Base-by-base conservation (phyloP, 805 yeast genomes). In the Saccharomycopsis amapae region DNA sequence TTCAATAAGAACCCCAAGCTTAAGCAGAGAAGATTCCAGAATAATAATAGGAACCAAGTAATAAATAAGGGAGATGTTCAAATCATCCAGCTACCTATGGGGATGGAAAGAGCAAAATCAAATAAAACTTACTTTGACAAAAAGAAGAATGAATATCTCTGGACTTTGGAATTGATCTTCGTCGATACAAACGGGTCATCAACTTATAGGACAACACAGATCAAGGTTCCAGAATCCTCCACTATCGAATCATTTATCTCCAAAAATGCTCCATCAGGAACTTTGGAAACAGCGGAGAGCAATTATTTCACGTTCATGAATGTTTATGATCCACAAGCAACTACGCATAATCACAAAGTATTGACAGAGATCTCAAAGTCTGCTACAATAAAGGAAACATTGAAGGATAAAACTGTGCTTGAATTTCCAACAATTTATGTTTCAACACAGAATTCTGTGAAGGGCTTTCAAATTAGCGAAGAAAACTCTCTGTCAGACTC, bases 131-230 rank as follows among this genome's bases (percentile, higher is more conserved):
- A 15, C 31, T 51, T 32, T 24, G 50, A 51, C 34, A 48, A 51
- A 33, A 45, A 41, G 28, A 37, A 34, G 25, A 33, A 41, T 4
- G 42, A 37, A 31, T 50, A 44, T 24, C n/a, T 44, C 18, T 51
- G 54, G 54, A 48, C 52, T n/a, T 19, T 51, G n/a, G 53, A 50
- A 17, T 44, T 30, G 36, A 20, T 40, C 17, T 38, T 41, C 12
- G 17, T 17, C 10, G 38, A 33, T 24, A 13, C 13, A 3, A 19
- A 28, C 17, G 28, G 13, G 13, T 12, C n/a, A 2, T 20, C 18
- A 32, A n/a, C 22, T 13, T 19, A 12, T 17, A 12, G 9, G 15
- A 25, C 7, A 5, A 5, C 17, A 20, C 15, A 10, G 5, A 6
- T 9, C 5, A 38, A 38, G 15, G 31, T 38, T 6, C 30, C 31